A percentile compares a stretch with the other conserved stretches of the same genome.
phyloP scores from a whole-genome alignment of 2,329 filamentous ascomycete species.

The Leptographium procerum region DNA sequence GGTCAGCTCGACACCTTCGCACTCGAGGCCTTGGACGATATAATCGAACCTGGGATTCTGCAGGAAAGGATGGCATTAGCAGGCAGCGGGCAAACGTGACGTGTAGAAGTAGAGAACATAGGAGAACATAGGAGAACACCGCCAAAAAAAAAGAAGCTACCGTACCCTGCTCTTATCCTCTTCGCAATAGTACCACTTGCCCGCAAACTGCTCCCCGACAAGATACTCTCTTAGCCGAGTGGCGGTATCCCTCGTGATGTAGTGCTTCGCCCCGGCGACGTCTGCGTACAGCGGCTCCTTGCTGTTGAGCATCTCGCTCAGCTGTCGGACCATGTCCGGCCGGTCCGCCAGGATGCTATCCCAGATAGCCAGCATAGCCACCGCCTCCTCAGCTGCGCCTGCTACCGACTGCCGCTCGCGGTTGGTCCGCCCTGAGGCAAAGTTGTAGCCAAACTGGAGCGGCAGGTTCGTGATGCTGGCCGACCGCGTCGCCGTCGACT shows the following conservation, averaged over 20 bases:
- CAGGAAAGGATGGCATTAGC: background rate
- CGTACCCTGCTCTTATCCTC: constrained; percentile 13
- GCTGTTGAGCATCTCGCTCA: constrained; percentile 13
- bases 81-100: too few species aligned
- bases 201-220: constrained; percentile 4
- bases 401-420: constrained; percentile 14
- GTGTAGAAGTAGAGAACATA: too few species aligned
- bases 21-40: constrained; percentile 12
- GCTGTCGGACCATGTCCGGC: constrained; percentile 6
- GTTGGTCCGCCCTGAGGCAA: constrained; percentile 14
- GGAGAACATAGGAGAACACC: too few species aligned
- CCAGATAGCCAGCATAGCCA: constrained; percentile 15
- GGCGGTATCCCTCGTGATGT: constrained; percentile 4
- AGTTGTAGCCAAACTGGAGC: constrained; percentile 16
- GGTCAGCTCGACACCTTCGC: constrained; percentile 10
- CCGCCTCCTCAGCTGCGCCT: constrained; percentile 9
- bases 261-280: constrained; percentile 8
- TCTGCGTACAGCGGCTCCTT: constrained; percentile 13
- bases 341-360: constrained; percentile 5
- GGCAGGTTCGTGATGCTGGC: constrained; percentile 15
- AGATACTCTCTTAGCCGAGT: constrained; percentile 9
- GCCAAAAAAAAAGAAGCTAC: too few species aligned
- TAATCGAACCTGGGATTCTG: constrained; percentile 11
- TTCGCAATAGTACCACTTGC: constrained; percentile 13
- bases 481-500: constrained; percentile 5